Base-by-base conservation (phyloP, 1,284 basidiomycete genomes). In the Mycosarcoma mackinlayi region DNA sequence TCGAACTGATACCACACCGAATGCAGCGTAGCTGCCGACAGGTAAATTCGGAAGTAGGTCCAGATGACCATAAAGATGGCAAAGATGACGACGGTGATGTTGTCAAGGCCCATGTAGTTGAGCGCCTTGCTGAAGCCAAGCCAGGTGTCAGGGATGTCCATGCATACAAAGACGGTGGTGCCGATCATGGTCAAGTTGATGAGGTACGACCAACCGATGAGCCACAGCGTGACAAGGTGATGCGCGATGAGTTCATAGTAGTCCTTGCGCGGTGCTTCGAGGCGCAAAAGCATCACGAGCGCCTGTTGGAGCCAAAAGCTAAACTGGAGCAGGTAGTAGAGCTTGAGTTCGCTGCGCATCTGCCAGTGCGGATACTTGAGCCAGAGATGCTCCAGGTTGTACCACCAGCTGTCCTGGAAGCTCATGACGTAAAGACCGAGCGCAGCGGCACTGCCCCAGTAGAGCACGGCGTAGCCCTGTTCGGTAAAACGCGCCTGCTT, bases 301-400 rank as follows among this genome's bases (percentile, higher is more conserved):
- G 95, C 88, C 83, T 98, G 94, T 80, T 98, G 94, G 50, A 89
- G 87, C 95, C 95, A 98, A 83, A 97, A 97, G 2, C 93, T 86
- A 44, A 88, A 80, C 55, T 85, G 84, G 2, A 84, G 88, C 55
- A 98, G 88, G 82, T 98, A 98, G 85, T 97, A 98, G 31, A 87
- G 84, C 84, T 98, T 98, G 70, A 98, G 85, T 66, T 89, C 87
- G 2, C 89, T 88, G 34, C 88, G 88, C 92, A 98, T 93, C 60
- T 91, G 88, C 89, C 83, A 84, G 69, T 78, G 71, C 13, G 75
- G 72, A 51, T 83, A 79, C 57, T 77, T 73, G 50, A 75, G 61
- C 73, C 81, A 83, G 16, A 83, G 77, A 51, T 82, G 80, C 34
- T 80, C 73, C 10, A 81, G 52, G 23, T 81, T 63, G 84, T 91